phyloP scores from a whole-genome alignment of 768 basidiomycete genomes.

The Terana coerulea region DNA sequence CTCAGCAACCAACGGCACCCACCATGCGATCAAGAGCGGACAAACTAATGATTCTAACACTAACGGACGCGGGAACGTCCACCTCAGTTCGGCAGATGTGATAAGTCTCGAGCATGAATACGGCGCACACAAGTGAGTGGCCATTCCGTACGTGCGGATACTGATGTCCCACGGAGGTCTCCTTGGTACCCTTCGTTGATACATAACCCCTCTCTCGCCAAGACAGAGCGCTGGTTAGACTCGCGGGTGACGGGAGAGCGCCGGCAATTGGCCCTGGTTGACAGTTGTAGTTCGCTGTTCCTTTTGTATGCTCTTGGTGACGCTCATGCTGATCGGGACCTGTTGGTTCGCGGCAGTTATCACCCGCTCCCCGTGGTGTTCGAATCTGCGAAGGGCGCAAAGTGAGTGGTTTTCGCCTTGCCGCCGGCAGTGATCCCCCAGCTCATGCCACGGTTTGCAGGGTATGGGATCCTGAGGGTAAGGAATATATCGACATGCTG shows the following conservation, averaged over 20 bases:
- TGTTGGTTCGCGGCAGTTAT: slow-evolving; percentile 64
- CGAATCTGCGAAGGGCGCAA: slow-evolving; percentile 83
- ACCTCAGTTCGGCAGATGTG: slow-evolving; percentile 59
- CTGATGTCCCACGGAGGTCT: slow-evolving; percentile 5
- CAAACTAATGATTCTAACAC: neutral
- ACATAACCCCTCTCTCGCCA: slow-evolving; percentile 3
- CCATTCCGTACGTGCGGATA: neutral
- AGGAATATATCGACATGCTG: slow-evolving; percentile 96
- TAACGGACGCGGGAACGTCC: slow-evolving; percentile 14
- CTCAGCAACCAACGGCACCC: slow-evolving; percentile 6
- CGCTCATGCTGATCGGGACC: neutral
- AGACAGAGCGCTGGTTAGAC: slow-evolving; percentile 4
- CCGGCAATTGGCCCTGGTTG: slow-evolving; percentile 8
- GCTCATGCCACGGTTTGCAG: slow-evolving; percentile 26
- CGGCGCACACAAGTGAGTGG: slow-evolving; percentile 85
- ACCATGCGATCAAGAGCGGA: slow-evolving; percentile 4
- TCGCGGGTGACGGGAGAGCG: slow-evolving; percentile 6
- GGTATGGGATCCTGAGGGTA: slow-evolving; percentile 95
- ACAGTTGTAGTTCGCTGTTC: slow-evolving; percentile 13
- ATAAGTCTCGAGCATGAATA: slow-evolving; percentile 79
- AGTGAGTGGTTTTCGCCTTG: slow-evolving; percentile 56
- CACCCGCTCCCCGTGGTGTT: slow-evolving; percentile 95
- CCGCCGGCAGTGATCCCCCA: slow-evolving; percentile 13
- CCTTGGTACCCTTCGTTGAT: slow-evolving; percentile 7
- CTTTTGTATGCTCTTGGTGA: slow-evolving; percentile 1